A percentile compares a stretch with the other conserved stretches of the same genome.
phyloP scores from a whole-genome alignment of 2,329 filamentous ascomycete species.

The Aureobasidium subglaciale region DNA sequence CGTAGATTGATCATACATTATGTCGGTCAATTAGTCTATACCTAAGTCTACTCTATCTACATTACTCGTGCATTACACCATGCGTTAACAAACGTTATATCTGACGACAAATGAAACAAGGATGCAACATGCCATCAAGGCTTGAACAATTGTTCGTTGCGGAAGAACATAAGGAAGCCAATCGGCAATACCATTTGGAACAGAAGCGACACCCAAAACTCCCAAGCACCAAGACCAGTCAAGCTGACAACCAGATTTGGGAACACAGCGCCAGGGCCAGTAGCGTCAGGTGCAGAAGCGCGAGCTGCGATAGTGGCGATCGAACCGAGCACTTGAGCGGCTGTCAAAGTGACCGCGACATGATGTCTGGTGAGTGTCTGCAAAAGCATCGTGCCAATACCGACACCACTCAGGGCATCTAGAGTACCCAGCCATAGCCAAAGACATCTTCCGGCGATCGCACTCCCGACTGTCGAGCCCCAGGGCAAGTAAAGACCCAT shows the following conservation, averaged over 20 bases:
- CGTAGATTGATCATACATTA: not conserved
- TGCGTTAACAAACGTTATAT: not conserved
- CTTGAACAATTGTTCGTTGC: conserved; percentile 53
- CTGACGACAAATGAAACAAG: not conserved
- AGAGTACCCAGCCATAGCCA: conserved; percentile 63
- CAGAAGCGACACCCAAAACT: conserved; percentile 51
- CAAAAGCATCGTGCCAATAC: conserved; percentile 61
- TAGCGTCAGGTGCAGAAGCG: conserved; percentile 52
- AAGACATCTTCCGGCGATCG: conserved; percentile 49
- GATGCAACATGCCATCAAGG: conserved; percentile 26
- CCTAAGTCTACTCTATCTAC: not conserved
- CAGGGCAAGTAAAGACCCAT: conserved; percentile 59
- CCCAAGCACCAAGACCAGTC: conserved; percentile 33
- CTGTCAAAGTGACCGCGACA: conserved; percentile 54
- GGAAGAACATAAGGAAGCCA: conserved; percentile 50
- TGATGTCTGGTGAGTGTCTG: conserved; percentile 56
- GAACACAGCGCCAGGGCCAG: conserved; percentile 57
- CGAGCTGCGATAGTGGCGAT: conserved; percentile 56
- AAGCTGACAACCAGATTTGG: conserved; percentile 51
- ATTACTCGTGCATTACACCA: not conserved
- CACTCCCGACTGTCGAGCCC: conserved; percentile 47
- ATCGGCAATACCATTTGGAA: conserved; percentile 53
- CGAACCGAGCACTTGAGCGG: conserved; percentile 57
- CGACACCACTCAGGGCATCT: conserved; percentile 58
- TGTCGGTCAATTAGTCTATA: not conserved